phyloP scores from a whole-genome alignment of 805 yeast genomes.

The Candida fluviatilis region DNA sequence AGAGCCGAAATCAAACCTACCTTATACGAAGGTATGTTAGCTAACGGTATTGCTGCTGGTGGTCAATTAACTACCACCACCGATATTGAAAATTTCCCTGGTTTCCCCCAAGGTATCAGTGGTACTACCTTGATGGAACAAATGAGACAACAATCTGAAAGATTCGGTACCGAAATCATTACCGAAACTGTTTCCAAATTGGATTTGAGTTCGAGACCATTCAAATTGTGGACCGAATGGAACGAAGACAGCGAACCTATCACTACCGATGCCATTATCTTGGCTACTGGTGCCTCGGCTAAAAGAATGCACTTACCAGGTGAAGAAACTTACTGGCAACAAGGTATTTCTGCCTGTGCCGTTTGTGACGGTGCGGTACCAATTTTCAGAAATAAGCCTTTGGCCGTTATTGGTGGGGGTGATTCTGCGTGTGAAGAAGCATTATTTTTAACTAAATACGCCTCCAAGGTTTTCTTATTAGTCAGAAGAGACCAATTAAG shows the following conservation, averaged over 20 bases:
- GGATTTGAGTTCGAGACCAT: conserved; percentile 83
- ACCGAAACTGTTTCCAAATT: conserved; percentile 94
- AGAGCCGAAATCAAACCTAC: conserved; percentile 96
- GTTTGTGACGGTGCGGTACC: conserved; percentile 99
- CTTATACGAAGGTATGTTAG: conserved; percentile 92
- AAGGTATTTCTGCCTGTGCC: conserved; percentile 98
- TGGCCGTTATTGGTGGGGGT: conserved; percentile 98
- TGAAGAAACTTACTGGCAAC: conserved; percentile 98
- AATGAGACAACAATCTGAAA: conserved; percentile 84
- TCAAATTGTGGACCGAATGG: conserved; percentile 96
- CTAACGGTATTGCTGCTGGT: conserved; percentile 98
- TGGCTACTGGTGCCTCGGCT: conserved; percentile 99
- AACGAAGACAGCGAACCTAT: conserved; percentile 88
- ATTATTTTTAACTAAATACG: conserved; percentile 92
- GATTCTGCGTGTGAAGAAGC: conserved; percentile 99
- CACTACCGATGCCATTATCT: conserved; percentile 86
- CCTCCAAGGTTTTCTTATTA: conserved; percentile 87
- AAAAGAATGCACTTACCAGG: conserved; percentile 92
- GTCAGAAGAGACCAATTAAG: conserved; percentile 93
- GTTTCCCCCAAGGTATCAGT: conserved; percentile 89
- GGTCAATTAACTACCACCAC: conserved; percentile 99
- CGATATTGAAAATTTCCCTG: conserved; percentile 98
- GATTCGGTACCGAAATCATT: conserved; percentile 90
- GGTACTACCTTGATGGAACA: conserved; percentile 89
- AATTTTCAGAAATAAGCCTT: conserved; percentile 94